These are phyloP conservation scores for Ramaria sp. DNA, from an alignment of 768 basidiomycete species.

Conservation along the genomic window DNA sequence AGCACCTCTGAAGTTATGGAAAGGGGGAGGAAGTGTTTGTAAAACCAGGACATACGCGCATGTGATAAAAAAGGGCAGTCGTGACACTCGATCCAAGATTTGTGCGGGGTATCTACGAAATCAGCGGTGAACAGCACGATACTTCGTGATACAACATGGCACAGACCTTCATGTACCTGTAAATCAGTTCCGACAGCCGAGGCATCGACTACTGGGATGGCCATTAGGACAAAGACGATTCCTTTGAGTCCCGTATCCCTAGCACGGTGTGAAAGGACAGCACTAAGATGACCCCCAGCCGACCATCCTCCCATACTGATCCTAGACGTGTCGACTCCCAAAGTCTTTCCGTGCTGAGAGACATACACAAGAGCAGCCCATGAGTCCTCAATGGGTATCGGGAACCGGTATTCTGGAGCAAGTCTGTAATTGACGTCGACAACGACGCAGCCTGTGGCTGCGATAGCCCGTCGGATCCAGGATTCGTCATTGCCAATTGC, in stretches of 20 bases:
- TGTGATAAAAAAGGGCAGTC: constrained; percentile 5
- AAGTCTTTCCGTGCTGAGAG: neutral
- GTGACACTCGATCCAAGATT: constrained; percentile 6
- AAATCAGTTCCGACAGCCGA: constrained; percentile 1
- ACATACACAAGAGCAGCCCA: constrained; percentile 6
- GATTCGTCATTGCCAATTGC: constrained; percentile 5
- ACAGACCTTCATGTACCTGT: neutral
- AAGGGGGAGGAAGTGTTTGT: constrained; percentile 5
- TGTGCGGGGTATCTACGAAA: constrained; percentile 1
- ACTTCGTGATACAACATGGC: neutral
- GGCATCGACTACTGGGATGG: constrained; percentile 2
- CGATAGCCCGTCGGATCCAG: constrained; percentile 2
- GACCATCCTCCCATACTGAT: constrained; percentile 7
- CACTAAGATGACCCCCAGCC: constrained; percentile 5
- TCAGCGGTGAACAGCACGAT: neutral
- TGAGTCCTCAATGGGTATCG: constrained; percentile 2
- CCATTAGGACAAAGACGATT: constrained; percentile 3
- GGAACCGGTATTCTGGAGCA: constrained; percentile 7
- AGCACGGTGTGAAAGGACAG: constrained; percentile 7
- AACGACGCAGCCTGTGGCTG: constrained; percentile 5
- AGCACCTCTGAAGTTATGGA: neutral
- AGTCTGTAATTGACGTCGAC: constrained; percentile 4
- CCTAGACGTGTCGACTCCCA: constrained; percentile 3
- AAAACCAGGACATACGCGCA: constrained; percentile 9
- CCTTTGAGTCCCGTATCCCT: constrained; percentile 1